A percentile compares a stretch with the other conserved stretches of the same genome.
These are phyloP conservation scores for Colletotrichum abscissum DNA, from an alignment of 2,329 filamentous ascomycete genomes.

Conservation along the genomic window DNA sequence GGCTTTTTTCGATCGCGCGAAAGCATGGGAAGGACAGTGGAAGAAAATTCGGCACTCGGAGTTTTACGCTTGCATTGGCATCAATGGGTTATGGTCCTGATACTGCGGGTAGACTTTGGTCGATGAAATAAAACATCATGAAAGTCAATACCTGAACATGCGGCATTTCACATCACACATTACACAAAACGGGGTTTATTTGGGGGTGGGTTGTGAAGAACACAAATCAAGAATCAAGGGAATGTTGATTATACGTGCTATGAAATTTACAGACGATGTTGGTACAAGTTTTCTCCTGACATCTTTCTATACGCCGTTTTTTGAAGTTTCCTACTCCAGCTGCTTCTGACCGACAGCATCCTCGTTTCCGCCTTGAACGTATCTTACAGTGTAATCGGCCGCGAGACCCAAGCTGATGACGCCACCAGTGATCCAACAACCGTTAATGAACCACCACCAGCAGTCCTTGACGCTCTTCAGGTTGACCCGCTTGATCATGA, in stretches of 20 bases:
- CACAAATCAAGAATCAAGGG: slow-evolving; percentile 8
- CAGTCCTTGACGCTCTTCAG: slow-evolving; percentile 74
- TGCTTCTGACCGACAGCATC: slow-evolving; percentile 24
- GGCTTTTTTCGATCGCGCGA: slow-evolving; percentile 32
- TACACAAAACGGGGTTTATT: slow-evolving; percentile 19
- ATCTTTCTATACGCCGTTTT: not conserved
- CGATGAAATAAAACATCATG: slow-evolving; percentile 53
- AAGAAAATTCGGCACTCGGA: slow-evolving; percentile 55
- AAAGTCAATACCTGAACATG: slow-evolving; percentile 35
- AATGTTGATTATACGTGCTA: slow-evolving; percentile 33
- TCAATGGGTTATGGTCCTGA: slow-evolving; percentile 56
- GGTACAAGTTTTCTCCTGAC: slow-evolving; percentile 8
- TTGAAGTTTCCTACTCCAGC: not conserved
- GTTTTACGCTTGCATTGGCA: slow-evolving; percentile 60
- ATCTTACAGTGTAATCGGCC: slow-evolving; percentile 68
- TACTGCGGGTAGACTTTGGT: slow-evolving; percentile 52
- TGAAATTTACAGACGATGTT: slow-evolving; percentile 35
- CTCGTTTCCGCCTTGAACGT: slow-evolving; percentile 46
- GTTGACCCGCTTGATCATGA: slow-evolving; percentile 76
- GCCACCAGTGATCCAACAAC: slow-evolving; percentile 76
- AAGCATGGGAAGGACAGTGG: slow-evolving; percentile 37
- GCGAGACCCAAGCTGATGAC: slow-evolving; percentile 69
- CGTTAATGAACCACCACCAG: slow-evolving; percentile 83
- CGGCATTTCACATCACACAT: slow-evolving; percentile 20
- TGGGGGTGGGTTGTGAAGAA: slow-evolving; percentile 18